These are phyloP conservation scores for Poa annua DNA, from an alignment of 176 grass and related monocot genomes.

Conservation along the genomic window DNA sequence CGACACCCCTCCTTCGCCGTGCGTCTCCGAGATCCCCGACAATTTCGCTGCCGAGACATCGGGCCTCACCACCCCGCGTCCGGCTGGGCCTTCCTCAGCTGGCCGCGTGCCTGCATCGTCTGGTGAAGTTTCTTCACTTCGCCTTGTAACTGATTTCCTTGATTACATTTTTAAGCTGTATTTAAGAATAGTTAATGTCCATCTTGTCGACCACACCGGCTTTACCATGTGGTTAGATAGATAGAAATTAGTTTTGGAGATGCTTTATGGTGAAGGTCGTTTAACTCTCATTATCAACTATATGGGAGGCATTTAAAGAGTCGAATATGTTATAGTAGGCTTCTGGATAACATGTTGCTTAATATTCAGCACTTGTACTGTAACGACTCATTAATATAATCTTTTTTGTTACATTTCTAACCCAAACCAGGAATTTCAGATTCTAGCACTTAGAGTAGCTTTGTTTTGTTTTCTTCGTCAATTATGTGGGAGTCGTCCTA, in stretches of 20 bases:
- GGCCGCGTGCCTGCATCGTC: not conserved
- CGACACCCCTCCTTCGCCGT: slow-evolving; percentile 28
- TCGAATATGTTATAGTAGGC: not conserved
- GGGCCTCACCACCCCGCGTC: slow-evolving; percentile 9
- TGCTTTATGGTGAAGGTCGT: not conserved
- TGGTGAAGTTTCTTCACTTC: slow-evolving; percentile 32
- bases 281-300: not conserved
- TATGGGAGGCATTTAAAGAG: not conserved
- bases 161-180: not conserved
- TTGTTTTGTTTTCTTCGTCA: not conserved
- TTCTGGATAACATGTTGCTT: not conserved
- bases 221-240: not conserved
- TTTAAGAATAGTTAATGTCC: too few species aligned
- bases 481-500: not conserved
- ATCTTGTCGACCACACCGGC: not conserved
- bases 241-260: not conserved
- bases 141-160: not conserved
- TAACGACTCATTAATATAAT: not conserved
- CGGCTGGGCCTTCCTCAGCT: not conserved
- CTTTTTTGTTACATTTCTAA: not conserved
- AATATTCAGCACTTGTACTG: not conserved
- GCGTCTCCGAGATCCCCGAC: slow-evolving; percentile 8
- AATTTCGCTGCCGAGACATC: slow-evolving; percentile 12
- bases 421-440: not conserved
- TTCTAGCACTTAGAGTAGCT: not conserved